Evolutionary conservation across 768 basidiomycete genomes (phyloP), one percentile per base, ranked within the genome.

Genomic region (Mycena leptocephala): DNA sequence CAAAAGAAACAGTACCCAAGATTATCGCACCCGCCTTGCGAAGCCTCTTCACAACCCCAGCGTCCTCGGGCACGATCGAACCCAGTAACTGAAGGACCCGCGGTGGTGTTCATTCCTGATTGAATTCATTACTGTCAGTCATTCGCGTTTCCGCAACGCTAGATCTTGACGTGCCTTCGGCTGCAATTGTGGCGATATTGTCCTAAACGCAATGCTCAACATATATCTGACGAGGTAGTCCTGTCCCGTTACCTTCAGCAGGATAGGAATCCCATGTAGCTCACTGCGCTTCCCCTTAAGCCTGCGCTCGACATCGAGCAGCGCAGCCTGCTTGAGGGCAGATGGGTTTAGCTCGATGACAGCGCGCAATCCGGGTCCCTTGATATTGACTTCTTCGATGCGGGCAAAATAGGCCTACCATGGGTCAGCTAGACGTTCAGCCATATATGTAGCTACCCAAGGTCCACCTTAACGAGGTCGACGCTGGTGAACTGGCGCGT

Each of bases 351-450:
- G 83, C 70, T 94, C 93, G 18, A 93, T 83, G 6, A 94, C 87
- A 0, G 93, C 93, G 13, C 88, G 90, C 11, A 94, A 83, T 8
- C 33, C 76, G 22, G 72, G 72, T 2, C 76, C 76, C 63, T 90
- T 84, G 32, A 91, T 78, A 78, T 94, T 94, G n/a, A 94, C 93
- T 79, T 94, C 90, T 5, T 93, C 90, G 30, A 94, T 93, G 2
- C 93, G 88, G 9, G 90, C 89, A 76, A 94, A 86, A 80, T 94
- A 94, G 3, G 92, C 92, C 93, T 94, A 67, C 13, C 33, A 11
- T 26, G 28, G 26, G 24, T 37, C 30, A 56, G 55, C 22, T 56
- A 26, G 59, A 37, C 32, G n/a, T 9, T 24, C 33, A 20, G n/a
- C 59, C 26, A 28, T 1, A 16, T 14, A 7, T 26, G 7, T 3